These are phyloP conservation scores for Biscogniauxia sp. DNA, from an alignment of 2,329 filamentous ascomycete genomes.

Conservation along the genomic window DNA sequence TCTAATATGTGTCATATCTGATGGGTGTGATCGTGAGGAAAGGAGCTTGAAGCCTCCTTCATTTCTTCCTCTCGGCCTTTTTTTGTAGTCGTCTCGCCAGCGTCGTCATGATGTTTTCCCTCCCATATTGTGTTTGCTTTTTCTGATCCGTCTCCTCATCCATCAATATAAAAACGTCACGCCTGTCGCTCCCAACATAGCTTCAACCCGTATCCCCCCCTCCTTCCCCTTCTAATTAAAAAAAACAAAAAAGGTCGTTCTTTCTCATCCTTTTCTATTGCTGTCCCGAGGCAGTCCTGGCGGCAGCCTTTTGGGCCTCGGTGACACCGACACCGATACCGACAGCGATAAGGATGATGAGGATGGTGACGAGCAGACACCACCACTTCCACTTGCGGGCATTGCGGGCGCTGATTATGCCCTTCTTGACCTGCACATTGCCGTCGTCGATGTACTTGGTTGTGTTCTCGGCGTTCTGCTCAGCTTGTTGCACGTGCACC, in stretches of 20 bases:
- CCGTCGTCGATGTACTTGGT: constrained; percentile 65
- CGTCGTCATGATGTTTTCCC: not conserved
- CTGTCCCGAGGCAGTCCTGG: not conserved
- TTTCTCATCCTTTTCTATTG: not conserved
- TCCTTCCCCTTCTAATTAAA: not conserved
- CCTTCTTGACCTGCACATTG: constrained; percentile 67
- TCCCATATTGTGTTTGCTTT: not conserved
- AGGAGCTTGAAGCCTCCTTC: not conserved
- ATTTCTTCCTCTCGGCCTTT: not conserved
- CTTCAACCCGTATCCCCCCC: not conserved
- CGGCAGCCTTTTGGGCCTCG: constrained; percentile 5
- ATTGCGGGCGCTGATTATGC: constrained; percentile 63
- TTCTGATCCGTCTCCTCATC: not conserved
- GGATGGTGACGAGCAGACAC: constrained; percentile 63
- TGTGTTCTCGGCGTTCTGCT: constrained; percentile 64
- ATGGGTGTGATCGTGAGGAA: not conserved
- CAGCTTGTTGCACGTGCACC: constrained; percentile 57
- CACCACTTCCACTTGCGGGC: constrained; percentile 80
- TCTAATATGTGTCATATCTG: not conserved
- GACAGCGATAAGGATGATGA: constrained; percentile 53
- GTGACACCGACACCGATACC: constrained; percentile 43
- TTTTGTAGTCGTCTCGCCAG: not conserved
- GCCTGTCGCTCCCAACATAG: not conserved
- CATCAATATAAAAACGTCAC: not conserved
- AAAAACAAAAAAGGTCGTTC: not conserved